Evolutionary conservation across 768 basidiomycete species (phyloP), one percentile per base, ranked within the genome.

Genomic region (Leccinum incarnatum): DNA sequence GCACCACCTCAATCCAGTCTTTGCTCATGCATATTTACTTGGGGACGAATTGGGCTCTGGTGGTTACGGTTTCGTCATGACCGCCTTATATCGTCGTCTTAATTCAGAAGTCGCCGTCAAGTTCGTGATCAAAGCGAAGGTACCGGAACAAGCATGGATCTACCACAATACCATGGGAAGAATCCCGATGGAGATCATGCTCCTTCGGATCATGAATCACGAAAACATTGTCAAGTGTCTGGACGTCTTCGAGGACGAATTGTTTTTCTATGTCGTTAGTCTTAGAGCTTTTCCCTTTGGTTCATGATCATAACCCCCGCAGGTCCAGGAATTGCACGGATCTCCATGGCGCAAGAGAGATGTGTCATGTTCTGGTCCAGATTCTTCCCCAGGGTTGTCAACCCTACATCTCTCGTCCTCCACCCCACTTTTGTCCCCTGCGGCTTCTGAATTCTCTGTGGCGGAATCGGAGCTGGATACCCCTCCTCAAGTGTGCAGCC

Each of bases 51-150:
- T 98, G 25, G 95, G 95, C 45, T 86, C 87, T 10, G 95, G 95
- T 47, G 95, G 95, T 17, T 98, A 95, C 69, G 95, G 95, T 2
- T 97, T 98, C 70, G 95, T 98, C 27, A 91, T 96, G 82, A 89
- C 89, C 3, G 94, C 93, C 10, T 75, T 78, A 36, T 84, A 91
- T 68, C 84, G 83, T 14, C 65, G 62, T 30, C 79, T 82, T 49
- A 79, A 79, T 0, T 72, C 77, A 57, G 90, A 94, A 69, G 94
- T 95, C 54, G 95, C 95, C 0, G 90, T 97, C 73, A 98, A 98
- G 75, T 97, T 98, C 72, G 94, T 98, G 68, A 84, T 90, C 76
- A 95, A 93, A 73, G 81, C 78, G 53, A 82, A 84, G 60, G 79
- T 87, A 1, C 82, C 82, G 0, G 79, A 79, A 17, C 79, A 81